phyloP scores from a whole-genome alignment of 2,329 filamentous ascomycete species.

The Aspergillus calidoustus region DNA sequence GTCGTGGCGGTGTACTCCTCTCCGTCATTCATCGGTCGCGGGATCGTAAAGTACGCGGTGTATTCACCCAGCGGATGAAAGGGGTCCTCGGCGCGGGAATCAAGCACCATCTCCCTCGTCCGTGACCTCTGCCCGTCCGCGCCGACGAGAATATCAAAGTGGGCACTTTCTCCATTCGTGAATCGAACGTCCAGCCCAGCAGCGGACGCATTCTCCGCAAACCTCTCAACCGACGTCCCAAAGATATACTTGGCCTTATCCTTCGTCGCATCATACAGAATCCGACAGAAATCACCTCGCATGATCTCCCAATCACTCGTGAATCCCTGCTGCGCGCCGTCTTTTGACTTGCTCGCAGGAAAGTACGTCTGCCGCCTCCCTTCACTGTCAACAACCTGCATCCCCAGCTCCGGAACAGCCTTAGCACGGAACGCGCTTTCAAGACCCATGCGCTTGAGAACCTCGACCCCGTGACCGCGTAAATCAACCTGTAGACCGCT shows the following conservation, averaged over 20 bases:
- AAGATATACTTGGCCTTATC: conserved; percentile 3
- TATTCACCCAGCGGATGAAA: conserved; percentile 25
- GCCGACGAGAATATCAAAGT: background rate
- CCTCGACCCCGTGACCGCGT: background rate
- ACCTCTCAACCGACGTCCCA: background rate
- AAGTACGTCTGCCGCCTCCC: background rate
- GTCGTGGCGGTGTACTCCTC: background rate
- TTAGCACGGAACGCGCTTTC: background rate
- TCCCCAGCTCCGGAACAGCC: background rate
- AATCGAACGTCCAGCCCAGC: background rate
- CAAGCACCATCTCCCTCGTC: background rate
- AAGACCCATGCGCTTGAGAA: background rate
- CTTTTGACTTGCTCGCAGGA: background rate
- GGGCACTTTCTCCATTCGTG: background rate
- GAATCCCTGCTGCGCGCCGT: background rate
- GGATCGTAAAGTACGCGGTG: background rate
- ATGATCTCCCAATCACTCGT: background rate
- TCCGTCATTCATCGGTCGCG: background rate
- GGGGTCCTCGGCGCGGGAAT: conserved; percentile 21
- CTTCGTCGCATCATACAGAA: conserved; percentile 12
- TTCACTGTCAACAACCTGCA: background rate
- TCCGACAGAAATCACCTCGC: background rate
- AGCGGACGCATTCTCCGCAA: background rate
- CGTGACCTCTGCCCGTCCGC: background rate
- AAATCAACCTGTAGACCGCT: background rate